phyloP scores from a whole-genome alignment of 768 basidiomycete genomes.

The Boletus coccyginus region DNA sequence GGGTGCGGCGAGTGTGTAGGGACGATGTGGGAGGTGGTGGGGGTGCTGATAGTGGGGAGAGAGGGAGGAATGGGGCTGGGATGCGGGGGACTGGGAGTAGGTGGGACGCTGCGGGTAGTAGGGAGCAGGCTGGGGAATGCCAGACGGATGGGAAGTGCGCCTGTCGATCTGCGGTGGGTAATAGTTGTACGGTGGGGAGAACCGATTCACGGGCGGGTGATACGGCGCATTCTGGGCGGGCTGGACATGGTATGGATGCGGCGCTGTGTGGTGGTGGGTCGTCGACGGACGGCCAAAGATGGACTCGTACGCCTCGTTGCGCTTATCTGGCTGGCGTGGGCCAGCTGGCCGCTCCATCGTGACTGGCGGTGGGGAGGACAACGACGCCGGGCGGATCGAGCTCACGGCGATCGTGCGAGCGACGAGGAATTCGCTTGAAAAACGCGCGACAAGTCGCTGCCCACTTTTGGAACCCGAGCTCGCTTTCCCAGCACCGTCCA shows the following conservation, averaged over 20 bases:
- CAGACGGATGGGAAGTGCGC: conserved; percentile 45
- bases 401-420: conserved; percentile 3
- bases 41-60: conserved; percentile 15
- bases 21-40: conserved; percentile 23
- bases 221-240: conserved; percentile 14
- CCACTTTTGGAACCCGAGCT: conserved; percentile 22
- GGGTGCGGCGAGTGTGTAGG: conserved; percentile 37
- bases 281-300: conserved; percentile 80
- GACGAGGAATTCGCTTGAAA: conserved; percentile 5
- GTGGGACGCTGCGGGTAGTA: conserved; percentile 17
- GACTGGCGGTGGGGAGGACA: neutral
- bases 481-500: conserved; percentile 5
- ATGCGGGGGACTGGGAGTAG: conserved; percentile 38
- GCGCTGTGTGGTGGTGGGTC: conserved; percentile 43
- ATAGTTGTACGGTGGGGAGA: conserved; percentile 38
- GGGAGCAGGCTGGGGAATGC: conserved; percentile 28
- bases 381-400: conserved; percentile 1
- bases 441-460: conserved; percentile 17
- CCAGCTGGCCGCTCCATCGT: conserved; percentile 56
- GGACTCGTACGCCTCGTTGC: conserved; percentile 78
- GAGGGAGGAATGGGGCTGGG: conserved; percentile 19
- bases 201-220: conserved; percentile 27
- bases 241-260: conserved; percentile 15
- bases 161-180: conserved; percentile 44
- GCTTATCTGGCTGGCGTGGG: conserved; percentile 65